Percentiles rank a stretch among this genome's conserved stretches.
Conservation (phyloP, 306 rosid genomes). For the Citrullus mucosospermus region DNA sequence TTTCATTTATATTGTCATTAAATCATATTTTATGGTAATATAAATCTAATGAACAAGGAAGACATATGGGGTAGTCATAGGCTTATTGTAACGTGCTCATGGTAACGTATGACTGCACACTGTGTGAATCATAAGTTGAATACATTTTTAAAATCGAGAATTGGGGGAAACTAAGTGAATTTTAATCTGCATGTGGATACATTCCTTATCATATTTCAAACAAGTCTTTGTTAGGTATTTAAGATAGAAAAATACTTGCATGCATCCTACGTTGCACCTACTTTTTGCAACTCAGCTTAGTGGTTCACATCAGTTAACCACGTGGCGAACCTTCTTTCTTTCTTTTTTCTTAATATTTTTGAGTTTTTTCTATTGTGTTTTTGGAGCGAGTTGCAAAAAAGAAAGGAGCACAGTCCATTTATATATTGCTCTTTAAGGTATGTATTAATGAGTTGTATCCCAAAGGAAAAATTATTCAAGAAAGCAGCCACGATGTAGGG, state of each 20-base stretch:
- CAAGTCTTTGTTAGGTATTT: not conserved
- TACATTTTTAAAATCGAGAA: not conserved
- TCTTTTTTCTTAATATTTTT: too few species aligned
- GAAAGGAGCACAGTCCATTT: too few species aligned
- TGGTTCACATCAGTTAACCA: too few species aligned
- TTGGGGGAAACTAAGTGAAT: not conserved
- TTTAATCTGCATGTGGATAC: not conserved
- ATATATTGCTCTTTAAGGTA: not conserved
- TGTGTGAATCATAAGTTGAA: not conserved
- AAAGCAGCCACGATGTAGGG: too few species aligned
- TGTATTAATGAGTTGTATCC: not conserved
- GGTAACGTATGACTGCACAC: too few species aligned
- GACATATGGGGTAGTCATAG: not conserved
- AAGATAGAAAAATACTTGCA: not conserved
- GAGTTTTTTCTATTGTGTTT: too few species aligned
- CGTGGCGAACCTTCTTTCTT: too few species aligned
- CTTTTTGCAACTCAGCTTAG: too few species aligned
- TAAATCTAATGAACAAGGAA: not conserved
- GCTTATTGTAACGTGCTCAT: too few species aligned
- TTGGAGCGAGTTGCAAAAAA: too few species aligned
- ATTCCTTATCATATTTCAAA: not conserved
- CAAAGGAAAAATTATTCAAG: too few species aligned
- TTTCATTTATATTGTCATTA: conserved; percentile 3
- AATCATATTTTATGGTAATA: not conserved
- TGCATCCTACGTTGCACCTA: too few species aligned